These are phyloP conservation scores for Tuber microsphaerosporum DNA, from an alignment of 495 filamentous ascomycete genomes.

Conservation along the genomic window DNA sequence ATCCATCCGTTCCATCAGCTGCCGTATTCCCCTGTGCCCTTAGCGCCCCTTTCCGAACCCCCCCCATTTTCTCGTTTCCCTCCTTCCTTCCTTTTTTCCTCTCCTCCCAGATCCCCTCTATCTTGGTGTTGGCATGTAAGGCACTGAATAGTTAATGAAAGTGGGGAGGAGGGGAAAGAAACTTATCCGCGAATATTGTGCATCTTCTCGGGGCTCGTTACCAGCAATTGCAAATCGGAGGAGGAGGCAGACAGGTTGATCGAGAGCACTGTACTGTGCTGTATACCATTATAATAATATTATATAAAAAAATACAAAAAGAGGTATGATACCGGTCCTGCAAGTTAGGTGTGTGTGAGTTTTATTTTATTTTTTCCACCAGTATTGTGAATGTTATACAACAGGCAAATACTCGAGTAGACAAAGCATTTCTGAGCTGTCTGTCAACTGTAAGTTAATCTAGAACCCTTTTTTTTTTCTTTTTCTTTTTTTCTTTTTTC, in stretches of 20 bases:
- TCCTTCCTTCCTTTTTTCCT: slow-evolving; percentile 14
- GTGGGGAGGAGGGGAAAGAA: background rate
- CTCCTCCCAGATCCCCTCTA: background rate
- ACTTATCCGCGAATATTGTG: background rate
- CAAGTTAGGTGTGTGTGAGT: background rate
- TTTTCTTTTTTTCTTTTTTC: background rate
- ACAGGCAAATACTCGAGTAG: background rate
- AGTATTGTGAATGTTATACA: background rate
- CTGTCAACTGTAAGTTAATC: background rate
- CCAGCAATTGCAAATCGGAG: background rate
- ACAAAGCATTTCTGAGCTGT: background rate
- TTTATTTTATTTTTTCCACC: background rate
- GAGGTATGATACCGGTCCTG: background rate
- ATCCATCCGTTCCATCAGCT: background rate
- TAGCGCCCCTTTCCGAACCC: slow-evolving; percentile 7
- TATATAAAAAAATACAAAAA: background rate
- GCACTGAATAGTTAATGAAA: background rate
- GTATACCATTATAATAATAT: background rate
- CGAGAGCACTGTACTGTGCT: background rate
- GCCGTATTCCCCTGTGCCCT: background rate
- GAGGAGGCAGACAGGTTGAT: background rate
- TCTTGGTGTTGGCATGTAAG: background rate
- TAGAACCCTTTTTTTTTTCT: background rate
- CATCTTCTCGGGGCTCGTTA: background rate
- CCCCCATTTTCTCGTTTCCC: slow-evolving; percentile 17